Evolutionary conservation across 345 rosid species (phyloP), one percentile per base, ranked within the genome.

Genomic region (Brassica nigra): DNA sequence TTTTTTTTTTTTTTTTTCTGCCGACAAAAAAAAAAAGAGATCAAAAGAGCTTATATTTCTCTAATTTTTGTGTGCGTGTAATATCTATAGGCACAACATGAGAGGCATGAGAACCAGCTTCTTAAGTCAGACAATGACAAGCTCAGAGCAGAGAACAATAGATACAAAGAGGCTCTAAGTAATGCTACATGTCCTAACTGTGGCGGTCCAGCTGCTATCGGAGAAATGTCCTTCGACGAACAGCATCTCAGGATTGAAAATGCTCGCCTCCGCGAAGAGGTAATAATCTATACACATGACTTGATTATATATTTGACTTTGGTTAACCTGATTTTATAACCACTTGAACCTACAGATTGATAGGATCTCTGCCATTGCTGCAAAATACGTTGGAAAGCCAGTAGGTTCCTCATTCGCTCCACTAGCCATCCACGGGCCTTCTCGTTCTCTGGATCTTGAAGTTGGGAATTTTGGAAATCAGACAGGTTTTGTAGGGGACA

Each of bases 181-280:
- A 92, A 82, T 71, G 88, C 94, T 28, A 78, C 98, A 14, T 95
- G 99, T 63, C 96, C 92, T 49, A 95, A 83, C 73, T 95, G 99
- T 20, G 98, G 98, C 0, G 93, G 97, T 27, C 95, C 93, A 0
- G 95, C 96, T 1, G 89, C 96, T 29, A 87, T 89, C 0, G 99
- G 99, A 28, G 99, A 95, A 73, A 93, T 95, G 97, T 93, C 99
- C 2, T 95, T 93, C 67, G 99, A 95, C n/a, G 99, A 95, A 84
- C 99, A 95, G 57, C 98, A 95, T 77, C 76, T 91, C 83, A 89
- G 99, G 82, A 91, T 95, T 2, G 99, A 95, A 81, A 95, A 91
- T 80, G 93, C 87, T 69, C 91, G 99, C 33, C 83, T 95, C 68
- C 86, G 89, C 30, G 99, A 95, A 83, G 99, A 95, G 97, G 99